Conservation (phyloP, 31 red algal genomes). For the Odonthalia washingtoniensis region DNA sequence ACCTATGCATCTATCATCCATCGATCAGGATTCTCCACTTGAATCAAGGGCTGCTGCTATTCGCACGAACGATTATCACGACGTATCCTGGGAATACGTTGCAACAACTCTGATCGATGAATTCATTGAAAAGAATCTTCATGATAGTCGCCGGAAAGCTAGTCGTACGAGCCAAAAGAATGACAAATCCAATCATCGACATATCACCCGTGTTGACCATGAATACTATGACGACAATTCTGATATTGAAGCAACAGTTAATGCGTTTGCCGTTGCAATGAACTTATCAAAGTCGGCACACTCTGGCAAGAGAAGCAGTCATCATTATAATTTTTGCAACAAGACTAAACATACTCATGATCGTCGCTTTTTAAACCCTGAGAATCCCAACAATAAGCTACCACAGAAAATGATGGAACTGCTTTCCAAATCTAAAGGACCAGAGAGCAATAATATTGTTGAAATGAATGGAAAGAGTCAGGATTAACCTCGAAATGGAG, state of each 20-base stretch:
- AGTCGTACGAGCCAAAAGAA: not conserved
- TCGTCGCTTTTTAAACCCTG: not conserved
- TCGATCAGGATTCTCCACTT: constrained; percentile 1
- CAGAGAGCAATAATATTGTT: no score
- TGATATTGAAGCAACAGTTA: not conserved
- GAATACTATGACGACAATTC: not conserved
- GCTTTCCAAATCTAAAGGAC: no score
- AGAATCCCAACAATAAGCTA: not conserved
- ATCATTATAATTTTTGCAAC: not conserved
- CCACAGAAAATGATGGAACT: no score
- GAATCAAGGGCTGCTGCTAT: constrained; percentile 11
- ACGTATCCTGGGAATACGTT: constrained; percentile 21
- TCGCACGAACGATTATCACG: not conserved
- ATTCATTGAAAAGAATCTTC: not conserved
- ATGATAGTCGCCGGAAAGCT: not conserved
- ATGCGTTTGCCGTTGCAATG: not conserved
- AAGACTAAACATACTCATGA: not conserved
- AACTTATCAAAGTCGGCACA: not conserved
- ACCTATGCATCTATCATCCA: constrained; percentile 28
- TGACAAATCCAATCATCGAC: not conserved
- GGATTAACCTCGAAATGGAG: no score
- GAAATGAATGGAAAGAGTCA: no score
- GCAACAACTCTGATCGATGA: constrained; percentile 33
- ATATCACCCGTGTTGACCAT: not conserved
- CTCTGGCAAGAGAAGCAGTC: not conserved